phyloP scores from a whole-genome alignment of 352 stramenopile genomes.

The Phytophthora citrophthora region DNA sequence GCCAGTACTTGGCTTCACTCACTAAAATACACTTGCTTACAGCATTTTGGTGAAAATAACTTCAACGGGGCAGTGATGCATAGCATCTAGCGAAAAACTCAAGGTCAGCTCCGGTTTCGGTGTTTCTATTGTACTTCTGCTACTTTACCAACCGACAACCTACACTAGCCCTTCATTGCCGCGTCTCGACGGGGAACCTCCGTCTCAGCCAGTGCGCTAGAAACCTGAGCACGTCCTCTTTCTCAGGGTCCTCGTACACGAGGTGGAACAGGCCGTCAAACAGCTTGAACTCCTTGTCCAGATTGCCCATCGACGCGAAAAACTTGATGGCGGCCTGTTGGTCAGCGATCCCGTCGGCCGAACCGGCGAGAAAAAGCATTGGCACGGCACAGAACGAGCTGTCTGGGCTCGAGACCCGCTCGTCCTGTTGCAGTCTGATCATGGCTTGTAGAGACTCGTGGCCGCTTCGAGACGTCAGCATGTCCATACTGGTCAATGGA shows the following conservation, averaged over 20 bases:
- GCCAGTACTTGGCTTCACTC: too few species aligned
- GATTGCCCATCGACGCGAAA: conserved; percentile 47
- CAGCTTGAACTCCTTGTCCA: conserved; percentile 67
- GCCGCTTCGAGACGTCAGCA: conserved; percentile 46
- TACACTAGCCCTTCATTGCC: conserved; percentile 4
- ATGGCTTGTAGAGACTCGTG: conserved; percentile 42
- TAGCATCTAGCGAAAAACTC: background rate
- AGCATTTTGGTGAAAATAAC: background rate
- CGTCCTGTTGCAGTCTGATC: conserved; percentile 34
- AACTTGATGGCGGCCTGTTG: conserved; percentile 54
- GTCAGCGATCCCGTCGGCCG: conserved; percentile 51
- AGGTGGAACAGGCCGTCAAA: conserved; percentile 64
- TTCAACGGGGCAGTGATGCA: background rate
- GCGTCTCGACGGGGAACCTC: conserved; percentile 32
- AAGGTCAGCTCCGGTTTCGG: background rate
- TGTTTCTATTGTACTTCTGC: background rate
- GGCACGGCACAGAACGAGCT: conserved; percentile 40
- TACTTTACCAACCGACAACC: background rate
- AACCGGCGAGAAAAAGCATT: conserved; percentile 48
- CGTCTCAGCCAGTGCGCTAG: conserved; percentile 30
- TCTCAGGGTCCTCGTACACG: conserved; percentile 65
- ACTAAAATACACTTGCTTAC: too few species aligned
- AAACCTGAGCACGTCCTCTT: conserved; percentile 46
- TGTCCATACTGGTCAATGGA: conserved; percentile 50
- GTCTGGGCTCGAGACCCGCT: conserved; percentile 29